Evolutionary conservation across 192 early-diverging fungal genomes (phyloP).

Genomic region (Geosiphon pyriformis): DNA sequence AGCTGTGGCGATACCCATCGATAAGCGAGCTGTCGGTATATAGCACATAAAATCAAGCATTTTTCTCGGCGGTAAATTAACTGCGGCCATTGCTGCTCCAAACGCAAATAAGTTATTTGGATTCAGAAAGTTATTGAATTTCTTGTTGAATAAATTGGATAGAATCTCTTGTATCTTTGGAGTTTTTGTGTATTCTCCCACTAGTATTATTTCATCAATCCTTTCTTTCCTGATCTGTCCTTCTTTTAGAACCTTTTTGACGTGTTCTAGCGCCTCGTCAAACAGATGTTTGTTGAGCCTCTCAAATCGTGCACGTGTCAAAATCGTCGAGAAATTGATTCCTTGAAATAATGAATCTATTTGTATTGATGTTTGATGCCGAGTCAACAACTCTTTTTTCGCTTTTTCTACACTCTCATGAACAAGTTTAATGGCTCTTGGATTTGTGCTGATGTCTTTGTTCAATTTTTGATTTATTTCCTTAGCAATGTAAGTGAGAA

Average conservation of each 20-base stretch:
- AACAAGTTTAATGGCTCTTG: constrained; percentile 84
- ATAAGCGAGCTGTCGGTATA: constrained; percentile 79
- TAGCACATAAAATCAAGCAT: constrained; percentile 67
- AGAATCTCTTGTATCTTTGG: constrained; percentile 85
- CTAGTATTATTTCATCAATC: constrained; percentile 76
- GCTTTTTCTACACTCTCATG: constrained; percentile 89
- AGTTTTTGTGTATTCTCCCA: constrained; percentile 89
- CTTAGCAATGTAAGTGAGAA: constrained; percentile 83
- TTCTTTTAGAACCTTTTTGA: constrained; percentile 88
- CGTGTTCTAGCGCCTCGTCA: constrained; percentile 86
- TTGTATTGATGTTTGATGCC: constrained; percentile 80
- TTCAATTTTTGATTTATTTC: constrained; percentile 63
- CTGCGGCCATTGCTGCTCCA: constrained; percentile 88
- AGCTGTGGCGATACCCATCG: constrained; percentile 80
- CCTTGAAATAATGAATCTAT: constrained; percentile 86
- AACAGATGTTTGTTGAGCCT: constrained; percentile 86
- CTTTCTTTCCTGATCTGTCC: constrained; percentile 68
- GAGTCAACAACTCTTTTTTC: constrained; percentile 88
- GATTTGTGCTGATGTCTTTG: constrained; percentile 77
- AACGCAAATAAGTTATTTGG: constrained; percentile 93
- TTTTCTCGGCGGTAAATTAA: constrained; percentile 52
- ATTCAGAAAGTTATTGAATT: constrained; percentile 84
- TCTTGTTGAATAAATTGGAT: constrained; percentile 74
- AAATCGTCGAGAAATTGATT: constrained; percentile 78
- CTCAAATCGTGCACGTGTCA: constrained; percentile 96